These are phyloP conservation scores for Plasmodium inui DNA, from an alignment of 169 alveolate species.

Conservation along the genomic window DNA sequence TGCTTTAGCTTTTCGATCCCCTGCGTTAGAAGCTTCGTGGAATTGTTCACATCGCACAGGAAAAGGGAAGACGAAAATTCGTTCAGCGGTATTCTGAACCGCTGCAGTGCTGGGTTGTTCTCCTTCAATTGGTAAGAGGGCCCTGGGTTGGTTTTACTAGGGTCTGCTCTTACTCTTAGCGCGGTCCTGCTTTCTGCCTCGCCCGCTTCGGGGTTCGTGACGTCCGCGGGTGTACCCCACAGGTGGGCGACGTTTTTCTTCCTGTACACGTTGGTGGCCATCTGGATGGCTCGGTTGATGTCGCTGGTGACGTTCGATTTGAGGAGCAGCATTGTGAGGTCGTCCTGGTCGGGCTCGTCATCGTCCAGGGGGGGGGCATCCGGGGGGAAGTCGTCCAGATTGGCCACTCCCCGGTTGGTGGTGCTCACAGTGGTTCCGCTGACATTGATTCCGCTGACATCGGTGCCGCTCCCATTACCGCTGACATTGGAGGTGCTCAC, in stretches of 20 bases:
- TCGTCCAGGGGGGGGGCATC: neutral
- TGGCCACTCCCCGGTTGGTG: neutral
- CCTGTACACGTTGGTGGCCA: slow-evolving; percentile 44
- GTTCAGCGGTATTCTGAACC: slow-evolving; percentile 61
- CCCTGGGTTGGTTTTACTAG: neutral
- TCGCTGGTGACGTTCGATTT: slow-evolving; percentile 33
- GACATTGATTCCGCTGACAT: neutral
- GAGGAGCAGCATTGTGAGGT: slow-evolving; percentile 29
- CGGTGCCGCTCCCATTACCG: neutral
- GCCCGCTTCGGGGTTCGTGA: neutral
- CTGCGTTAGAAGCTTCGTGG: slow-evolving; percentile 39
- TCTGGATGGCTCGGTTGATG: slow-evolving; percentile 48
- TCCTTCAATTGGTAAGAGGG: neutral
- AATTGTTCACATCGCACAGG: slow-evolving; percentile 62
- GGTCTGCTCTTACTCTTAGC: neutral
- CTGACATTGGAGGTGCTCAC: neutral
- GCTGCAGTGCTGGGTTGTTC: slow-evolving; percentile 8
- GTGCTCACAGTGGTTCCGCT: neutral
- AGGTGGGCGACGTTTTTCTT: slow-evolving; percentile 17
- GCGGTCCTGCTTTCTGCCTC: neutral
- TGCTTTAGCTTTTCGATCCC: slow-evolving; percentile 49
- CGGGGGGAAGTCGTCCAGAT: neutral
- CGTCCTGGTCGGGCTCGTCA: slow-evolving; percentile 20
- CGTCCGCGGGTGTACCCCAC: slow-evolving; percentile 41
- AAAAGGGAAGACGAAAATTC: slow-evolving; percentile 64